Percentiles rank a stretch among this genome's conserved stretches.
These are phyloP conservation scores for Wallacemonas sp. DNA, from an alignment of 208 protist genomes.

Conservation along the genomic window DNA sequence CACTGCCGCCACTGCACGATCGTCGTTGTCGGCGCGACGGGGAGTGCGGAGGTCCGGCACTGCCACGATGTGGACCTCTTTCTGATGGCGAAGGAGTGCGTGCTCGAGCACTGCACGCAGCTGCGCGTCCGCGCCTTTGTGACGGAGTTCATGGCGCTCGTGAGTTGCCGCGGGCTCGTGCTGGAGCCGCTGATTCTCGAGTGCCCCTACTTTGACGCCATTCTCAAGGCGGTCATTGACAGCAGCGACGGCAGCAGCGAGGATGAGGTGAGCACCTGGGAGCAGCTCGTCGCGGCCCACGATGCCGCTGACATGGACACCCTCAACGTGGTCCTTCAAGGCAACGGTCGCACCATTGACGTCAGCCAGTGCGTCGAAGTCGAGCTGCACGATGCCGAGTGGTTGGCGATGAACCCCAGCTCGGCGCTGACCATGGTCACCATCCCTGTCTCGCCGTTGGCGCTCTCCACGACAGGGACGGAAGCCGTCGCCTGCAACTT, in stretches of 20 bases:
- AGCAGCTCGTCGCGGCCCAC: slow-evolving; percentile 22
- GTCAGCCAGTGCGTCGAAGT: slow-evolving; percentile 30
- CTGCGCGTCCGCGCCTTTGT: slow-evolving; percentile 52
- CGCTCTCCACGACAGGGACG: background rate
- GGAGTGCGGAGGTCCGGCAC: slow-evolving; percentile 42
- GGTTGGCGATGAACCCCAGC: slow-evolving; percentile 22
- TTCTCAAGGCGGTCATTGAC: slow-evolving; percentile 47
- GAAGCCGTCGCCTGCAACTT: background rate
- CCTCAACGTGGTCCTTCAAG: slow-evolving; percentile 61
- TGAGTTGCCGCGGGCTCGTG: slow-evolving; percentile 23
- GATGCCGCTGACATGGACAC: slow-evolving; percentile 32
- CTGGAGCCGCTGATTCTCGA: slow-evolving; percentile 56
- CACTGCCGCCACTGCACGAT: slow-evolving; percentile 77
- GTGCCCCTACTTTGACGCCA: slow-evolving; percentile 56
- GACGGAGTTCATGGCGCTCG: slow-evolving; percentile 53
- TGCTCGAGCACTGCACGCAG: slow-evolving; percentile 42
- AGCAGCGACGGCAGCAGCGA: slow-evolving; percentile 29
- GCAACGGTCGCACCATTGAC: slow-evolving; percentile 22
- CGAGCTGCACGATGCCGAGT: slow-evolving; percentile 32
- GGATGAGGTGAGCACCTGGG: slow-evolving; percentile 16
- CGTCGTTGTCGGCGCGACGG: slow-evolving; percentile 54
- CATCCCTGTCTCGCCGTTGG: slow-evolving; percentile 10
- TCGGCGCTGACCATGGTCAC: slow-evolving; percentile 6
- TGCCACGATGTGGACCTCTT: slow-evolving; percentile 63
- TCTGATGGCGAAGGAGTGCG: slow-evolving; percentile 45